These are phyloP conservation scores for Rhodomyrtus psidioides DNA, from an alignment of 441 rosid genomes.

Conservation along the genomic window DNA sequence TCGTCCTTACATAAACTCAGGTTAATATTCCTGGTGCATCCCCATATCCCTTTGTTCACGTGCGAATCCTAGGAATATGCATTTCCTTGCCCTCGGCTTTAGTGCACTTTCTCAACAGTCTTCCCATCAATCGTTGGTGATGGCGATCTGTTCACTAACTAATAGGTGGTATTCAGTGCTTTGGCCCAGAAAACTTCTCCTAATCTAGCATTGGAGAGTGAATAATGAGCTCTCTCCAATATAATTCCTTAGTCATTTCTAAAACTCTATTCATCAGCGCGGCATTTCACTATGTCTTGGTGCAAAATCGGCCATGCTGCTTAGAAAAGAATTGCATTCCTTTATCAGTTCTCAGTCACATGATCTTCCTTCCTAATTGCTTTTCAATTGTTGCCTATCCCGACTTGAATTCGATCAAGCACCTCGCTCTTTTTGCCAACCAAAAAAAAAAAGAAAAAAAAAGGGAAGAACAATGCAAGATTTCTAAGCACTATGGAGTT, in stretches of 20 bases:
- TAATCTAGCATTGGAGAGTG: neutral
- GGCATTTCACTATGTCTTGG: neutral
- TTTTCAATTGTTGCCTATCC: too few relatives aligned
- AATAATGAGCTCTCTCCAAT: neutral
- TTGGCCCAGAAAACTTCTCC: neutral
- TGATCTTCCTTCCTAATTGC: neutral
- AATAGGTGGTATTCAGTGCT: neutral
- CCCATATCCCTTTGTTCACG: neutral
- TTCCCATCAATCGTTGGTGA: neutral
- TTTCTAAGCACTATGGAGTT: too few relatives aligned
- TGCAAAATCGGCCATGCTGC: neutral
- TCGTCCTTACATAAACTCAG: neutral
- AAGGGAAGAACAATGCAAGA: too few relatives aligned
- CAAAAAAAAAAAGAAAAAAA: too few relatives aligned
- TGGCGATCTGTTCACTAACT: neutral
- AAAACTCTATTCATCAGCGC: accelerated
- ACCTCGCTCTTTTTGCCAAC: too few relatives aligned
- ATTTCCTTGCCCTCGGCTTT: neutral
- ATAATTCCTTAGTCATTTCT: neutral
- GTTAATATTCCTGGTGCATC: neutral
- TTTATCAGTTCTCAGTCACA: neutral
- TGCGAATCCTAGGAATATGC: neutral
- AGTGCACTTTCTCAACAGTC: neutral
- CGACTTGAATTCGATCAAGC: too few relatives aligned
- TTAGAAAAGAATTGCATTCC: neutral